Evolutionary conservation across 352 stramenopile species (phyloP).

Genomic region (Hyaloperonospora brassicae): DNA sequence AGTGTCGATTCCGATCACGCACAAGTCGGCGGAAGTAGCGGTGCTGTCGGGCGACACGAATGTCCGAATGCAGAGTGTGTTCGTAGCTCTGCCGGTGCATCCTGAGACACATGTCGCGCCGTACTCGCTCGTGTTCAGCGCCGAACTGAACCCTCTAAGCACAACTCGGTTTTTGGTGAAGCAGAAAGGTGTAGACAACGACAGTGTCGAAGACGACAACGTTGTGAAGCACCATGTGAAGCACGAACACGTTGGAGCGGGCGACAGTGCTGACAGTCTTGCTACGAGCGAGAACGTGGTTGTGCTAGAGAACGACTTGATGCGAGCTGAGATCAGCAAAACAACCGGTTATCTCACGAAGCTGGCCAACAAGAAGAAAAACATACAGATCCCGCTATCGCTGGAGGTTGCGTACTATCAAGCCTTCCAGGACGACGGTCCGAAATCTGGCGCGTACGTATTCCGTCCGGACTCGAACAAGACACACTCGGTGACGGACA

Average conservation of each 20-base stretch:
- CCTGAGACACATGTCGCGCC: conserved; percentile 37
- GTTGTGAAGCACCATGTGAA: not conserved
- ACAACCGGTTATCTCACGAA: conserved; percentile 46
- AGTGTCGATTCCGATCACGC: conserved; percentile 48
- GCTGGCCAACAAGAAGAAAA: conserved; percentile 65
- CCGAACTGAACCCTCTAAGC: conserved; percentile 46
- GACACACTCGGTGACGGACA: conserved; percentile 34
- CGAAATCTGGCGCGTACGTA: conserved; percentile 94
- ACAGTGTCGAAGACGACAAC: not conserved
- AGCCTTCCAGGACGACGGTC: conserved; percentile 40
- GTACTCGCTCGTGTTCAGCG: conserved; percentile 62
- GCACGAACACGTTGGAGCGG: not conserved
- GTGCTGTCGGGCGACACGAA: conserved; percentile 30
- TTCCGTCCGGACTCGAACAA: conserved; percentile 88
- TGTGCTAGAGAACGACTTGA: conserved; percentile 53
- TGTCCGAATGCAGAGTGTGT: conserved; percentile 39
- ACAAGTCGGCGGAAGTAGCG: conserved; percentile 34
- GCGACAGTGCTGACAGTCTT: conserved; percentile 1
- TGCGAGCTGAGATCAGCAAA: conserved; percentile 46
- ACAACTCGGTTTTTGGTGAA: conserved; percentile 47
- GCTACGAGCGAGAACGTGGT: conserved; percentile 21
- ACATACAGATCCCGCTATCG: conserved; percentile 45
- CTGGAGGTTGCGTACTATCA: conserved; percentile 62
- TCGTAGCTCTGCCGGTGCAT: conserved; percentile 47
- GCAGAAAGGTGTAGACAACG: conserved; percentile 12